Base-by-base conservation (phyloP, 352 stramenopile genomes). In the Thalassiosira allenii region DNA sequence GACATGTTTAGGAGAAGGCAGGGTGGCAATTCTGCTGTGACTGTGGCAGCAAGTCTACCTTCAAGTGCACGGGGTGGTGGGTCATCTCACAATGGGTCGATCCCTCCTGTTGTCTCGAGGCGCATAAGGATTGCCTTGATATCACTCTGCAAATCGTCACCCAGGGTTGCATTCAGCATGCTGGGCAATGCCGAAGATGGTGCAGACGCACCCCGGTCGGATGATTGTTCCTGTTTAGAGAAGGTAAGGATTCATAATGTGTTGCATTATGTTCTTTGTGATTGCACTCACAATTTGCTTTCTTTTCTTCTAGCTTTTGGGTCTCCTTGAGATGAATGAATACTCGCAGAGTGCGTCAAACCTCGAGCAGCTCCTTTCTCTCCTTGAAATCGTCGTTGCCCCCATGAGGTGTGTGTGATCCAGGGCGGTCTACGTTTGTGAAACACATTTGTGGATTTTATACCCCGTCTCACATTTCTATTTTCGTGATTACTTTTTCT, bases 291-390 rank as follows among this genome's bases (percentile, higher is more conserved):
- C 32, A 66, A 93, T 47, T 91, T 86, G 44, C 87, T 91, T n/a
- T n/a, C n/a, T n/a, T 17, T 47, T 47, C 37, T 9, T 17, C 37
- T 17, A 47, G 6, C 84, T 91, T 89, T 84, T 98, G 5, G 96
- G 98, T 77, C 89, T 99, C 37, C 73, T 99, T 34, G 81, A 91
- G 14, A 88, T 95, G 23, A 86, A 95, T 9, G 82, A 94, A 40
- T 95, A 98, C 41, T 92, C 87, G 40, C 92, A 95, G 44, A 98
- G 95, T 53, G 90, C 91, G n/a, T 93, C 92, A 14, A 97, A 96
- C 68, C 84, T 99, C 25, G 96, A 99, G 69, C 93, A 96, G 40
- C 82, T 98, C 32, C 86, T 99, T 0, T 92, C 96, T 73, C 76
- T 98, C 8, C 81, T 98, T 8, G 96, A 98, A 81, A 71, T 94